A percentile compares a stretch with the other conserved stretches of the same genome.
phyloP scores from a whole-genome alignment of 2,329 filamentous ascomycete genomes.

The Emmonsia crescens region DNA sequence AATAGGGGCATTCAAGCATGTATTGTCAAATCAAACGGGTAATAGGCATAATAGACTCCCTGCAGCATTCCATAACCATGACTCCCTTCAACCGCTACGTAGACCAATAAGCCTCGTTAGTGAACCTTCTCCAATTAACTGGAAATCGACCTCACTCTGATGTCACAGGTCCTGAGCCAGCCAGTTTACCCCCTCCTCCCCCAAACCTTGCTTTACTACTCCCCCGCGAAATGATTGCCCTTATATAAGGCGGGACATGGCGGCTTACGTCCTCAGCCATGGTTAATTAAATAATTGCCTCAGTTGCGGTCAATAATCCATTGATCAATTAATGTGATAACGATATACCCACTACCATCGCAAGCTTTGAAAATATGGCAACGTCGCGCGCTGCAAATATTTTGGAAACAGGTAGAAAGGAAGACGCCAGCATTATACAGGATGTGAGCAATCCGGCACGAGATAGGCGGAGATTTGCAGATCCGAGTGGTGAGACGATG shows the following conservation, averaged over 20 bases:
- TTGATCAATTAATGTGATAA: not conserved
- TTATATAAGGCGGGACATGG: not conserved
- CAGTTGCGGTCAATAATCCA: not conserved
- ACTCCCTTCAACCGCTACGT: not conserved
- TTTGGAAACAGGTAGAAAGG: constrained; percentile 59
- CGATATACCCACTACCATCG: not conserved
- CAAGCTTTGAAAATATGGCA: constrained; percentile 35
- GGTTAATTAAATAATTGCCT: not conserved
- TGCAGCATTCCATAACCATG: not conserved
- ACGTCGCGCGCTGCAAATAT: constrained; percentile 56
- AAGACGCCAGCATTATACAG: constrained; percentile 54
- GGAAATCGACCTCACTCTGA: not conserved
- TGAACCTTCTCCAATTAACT: not conserved
- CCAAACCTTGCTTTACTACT: not conserved
- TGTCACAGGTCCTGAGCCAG: not conserved
- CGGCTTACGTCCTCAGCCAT: not conserved
- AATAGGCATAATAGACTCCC: not conserved
- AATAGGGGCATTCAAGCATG: too few relatives aligned
- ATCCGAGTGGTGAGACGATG: constrained; percentile 52
- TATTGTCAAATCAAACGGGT: not conserved
- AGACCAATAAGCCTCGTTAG: too few relatives aligned
- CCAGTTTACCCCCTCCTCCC: not conserved
- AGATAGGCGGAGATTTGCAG: constrained; percentile 41
- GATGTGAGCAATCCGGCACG: constrained; percentile 57
- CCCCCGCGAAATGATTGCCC: not conserved